Percentiles rank a stretch among this genome's conserved stretches.
Evolutionary conservation across 1,139 yeast species (phyloP).

Genomic region (Meyerozyma smithsonii): DNA sequence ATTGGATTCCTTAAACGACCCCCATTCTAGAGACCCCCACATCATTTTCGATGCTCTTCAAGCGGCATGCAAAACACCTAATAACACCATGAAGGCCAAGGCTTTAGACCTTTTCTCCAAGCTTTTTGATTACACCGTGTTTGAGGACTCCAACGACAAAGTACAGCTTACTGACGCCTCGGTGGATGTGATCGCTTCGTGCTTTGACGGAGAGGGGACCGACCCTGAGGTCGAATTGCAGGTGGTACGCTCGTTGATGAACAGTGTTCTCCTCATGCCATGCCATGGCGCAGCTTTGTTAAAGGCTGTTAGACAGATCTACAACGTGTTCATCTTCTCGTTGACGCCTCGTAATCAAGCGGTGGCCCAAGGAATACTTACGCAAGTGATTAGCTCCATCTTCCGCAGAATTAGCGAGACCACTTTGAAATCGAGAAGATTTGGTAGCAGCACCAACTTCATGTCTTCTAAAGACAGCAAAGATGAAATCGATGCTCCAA

Average conservation of each 20-base stretch:
- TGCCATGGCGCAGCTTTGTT: slow-evolving; percentile 88
- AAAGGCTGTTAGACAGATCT: slow-evolving; percentile 88
- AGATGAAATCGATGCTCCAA: slow-evolving; percentile 16
- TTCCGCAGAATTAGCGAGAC: slow-evolving; percentile 65
- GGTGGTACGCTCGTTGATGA: slow-evolving; percentile 85
- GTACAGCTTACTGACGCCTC: slow-evolving; percentile 75
- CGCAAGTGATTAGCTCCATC: slow-evolving; percentile 83
- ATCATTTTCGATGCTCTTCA: slow-evolving; percentile 38
- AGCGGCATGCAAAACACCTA: slow-evolving; percentile 32
- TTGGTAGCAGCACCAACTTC: slow-evolving; percentile 18
- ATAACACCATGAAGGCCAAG: slow-evolving; percentile 29
- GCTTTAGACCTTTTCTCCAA: slow-evolving; percentile 45
- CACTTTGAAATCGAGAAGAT: slow-evolving; percentile 14
- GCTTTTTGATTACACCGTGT: slow-evolving; percentile 40
- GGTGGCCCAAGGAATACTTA: slow-evolving; percentile 90
- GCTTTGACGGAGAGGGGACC: slow-evolving; percentile 89
- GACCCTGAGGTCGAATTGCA: slow-evolving; percentile 87
- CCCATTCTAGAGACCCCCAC: slow-evolving; percentile 28
- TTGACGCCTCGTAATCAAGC: slow-evolving; percentile 81
- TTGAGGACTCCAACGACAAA: slow-evolving; percentile 32
- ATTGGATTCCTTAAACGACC: slow-evolving; percentile 28
- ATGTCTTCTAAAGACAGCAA: slow-evolving; percentile 17
- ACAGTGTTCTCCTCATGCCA: slow-evolving; percentile 77
- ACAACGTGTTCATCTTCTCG: slow-evolving; percentile 85
- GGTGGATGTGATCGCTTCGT: slow-evolving; percentile 76